Evolutionary conservation across 2,329 filamentous ascomycete species (phyloP).

Genomic region (Trichoderma sp.): DNA sequence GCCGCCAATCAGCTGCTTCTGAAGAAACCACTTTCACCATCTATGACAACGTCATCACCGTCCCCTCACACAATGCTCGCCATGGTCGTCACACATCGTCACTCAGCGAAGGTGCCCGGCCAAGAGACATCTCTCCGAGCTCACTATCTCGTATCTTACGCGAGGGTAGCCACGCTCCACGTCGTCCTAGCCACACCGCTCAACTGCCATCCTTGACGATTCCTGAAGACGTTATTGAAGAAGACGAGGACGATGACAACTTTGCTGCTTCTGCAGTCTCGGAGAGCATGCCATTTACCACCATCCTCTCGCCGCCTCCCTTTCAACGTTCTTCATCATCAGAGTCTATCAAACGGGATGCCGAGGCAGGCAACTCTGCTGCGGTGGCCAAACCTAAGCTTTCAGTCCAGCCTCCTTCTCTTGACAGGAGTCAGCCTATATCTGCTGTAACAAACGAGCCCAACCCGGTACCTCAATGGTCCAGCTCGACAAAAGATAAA

Average conservation of each 20-base stretch:
- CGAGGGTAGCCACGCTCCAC: constrained; percentile 43
- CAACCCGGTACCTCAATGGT: constrained; percentile 27
- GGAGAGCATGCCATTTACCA: constrained; percentile 47
- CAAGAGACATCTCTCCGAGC: constrained; percentile 57
- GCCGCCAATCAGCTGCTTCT: neutral
- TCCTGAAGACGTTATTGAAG: constrained; percentile 44
- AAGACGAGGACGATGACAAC: constrained; percentile 62
- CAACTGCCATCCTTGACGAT: constrained; percentile 38
- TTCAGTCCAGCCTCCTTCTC: neutral
- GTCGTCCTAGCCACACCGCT: constrained; percentile 30
- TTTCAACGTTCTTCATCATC: constrained; percentile 41
- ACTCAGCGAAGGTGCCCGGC: constrained; percentile 44
- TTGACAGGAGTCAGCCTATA: neutral
- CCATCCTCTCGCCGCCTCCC: constrained; percentile 56
- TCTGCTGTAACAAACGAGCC: constrained; percentile 14
- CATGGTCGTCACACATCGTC: constrained; percentile 15
- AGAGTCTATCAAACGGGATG: constrained; percentile 31
- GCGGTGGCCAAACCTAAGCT: neutral
- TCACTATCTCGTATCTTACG: constrained; percentile 54
- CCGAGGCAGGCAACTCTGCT: constrained; percentile 22
- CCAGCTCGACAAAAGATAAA: constrained; percentile 27
- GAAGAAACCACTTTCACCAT: constrained; percentile 28
- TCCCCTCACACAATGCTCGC: constrained; percentile 26
- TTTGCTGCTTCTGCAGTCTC: constrained; percentile 56
- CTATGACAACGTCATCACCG: constrained; percentile 36